Percentiles rank a stretch among this genome's conserved stretches.
Evolutionary conservation across 192 early-diverging fungal genomes (phyloP).

Genomic region (Podila horticola): DNA sequence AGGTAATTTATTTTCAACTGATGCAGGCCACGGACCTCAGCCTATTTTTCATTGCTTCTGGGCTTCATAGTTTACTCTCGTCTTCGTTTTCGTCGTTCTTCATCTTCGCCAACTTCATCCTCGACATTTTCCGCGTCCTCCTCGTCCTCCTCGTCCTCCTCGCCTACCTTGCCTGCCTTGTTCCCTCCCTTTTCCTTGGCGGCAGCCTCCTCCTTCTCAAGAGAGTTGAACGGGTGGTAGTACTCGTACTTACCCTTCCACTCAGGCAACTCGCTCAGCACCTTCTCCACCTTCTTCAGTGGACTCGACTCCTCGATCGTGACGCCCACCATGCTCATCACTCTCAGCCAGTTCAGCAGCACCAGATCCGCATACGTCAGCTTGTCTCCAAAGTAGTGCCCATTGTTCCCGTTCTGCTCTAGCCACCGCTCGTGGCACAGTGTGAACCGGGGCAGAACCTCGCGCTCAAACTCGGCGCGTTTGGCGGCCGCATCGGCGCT

Average conservation of each 20-base stretch:
- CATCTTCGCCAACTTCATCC: no score
- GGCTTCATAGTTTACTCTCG: no score
- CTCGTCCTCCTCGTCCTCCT: neutral
- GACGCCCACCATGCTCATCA: neutral
- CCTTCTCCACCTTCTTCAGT: neutral
- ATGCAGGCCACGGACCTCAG: no score
- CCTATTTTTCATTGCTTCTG: no score
- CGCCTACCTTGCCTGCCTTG: neutral
- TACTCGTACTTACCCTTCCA: conserved; percentile 3
- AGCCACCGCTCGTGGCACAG: conserved; percentile 27
- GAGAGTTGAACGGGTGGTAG: neutral
- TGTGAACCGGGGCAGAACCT: conserved; percentile 24
- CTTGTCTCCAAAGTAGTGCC: conserved; percentile 21
- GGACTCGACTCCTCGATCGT: neutral
- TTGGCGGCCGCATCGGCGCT: conserved; percentile 3
- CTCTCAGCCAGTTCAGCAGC: conserved; percentile 22
- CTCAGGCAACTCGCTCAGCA: neutral
- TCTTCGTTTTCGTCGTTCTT: no score
- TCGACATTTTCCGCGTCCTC: neutral
- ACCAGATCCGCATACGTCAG: conserved; percentile 15
- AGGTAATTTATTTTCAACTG: no score
- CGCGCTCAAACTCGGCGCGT: conserved; percentile 12
- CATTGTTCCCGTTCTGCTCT: conserved; percentile 31
- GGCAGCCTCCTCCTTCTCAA: neutral
- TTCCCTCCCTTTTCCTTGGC: neutral